These are phyloP conservation scores for Paxillus involutus DNA, from an alignment of 768 basidiomycete genomes.

Conservation along the genomic window DNA sequence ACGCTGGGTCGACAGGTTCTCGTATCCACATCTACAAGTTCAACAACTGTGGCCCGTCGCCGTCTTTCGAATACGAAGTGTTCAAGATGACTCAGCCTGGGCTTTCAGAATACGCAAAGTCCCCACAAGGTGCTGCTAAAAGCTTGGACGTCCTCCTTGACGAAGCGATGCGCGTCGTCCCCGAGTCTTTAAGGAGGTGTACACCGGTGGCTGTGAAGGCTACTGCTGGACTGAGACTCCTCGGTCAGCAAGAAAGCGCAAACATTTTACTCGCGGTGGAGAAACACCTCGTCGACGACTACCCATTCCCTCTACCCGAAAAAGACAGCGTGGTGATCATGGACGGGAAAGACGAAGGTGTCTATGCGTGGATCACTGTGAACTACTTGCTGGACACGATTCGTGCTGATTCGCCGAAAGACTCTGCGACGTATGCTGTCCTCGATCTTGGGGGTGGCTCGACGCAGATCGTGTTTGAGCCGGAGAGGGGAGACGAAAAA, in stretches of 20 bases:
- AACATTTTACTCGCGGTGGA: constrained; percentile 79
- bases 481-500: constrained; percentile 49
- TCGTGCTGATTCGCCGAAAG: constrained; percentile 46
- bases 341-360: constrained; percentile 96
- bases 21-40: constrained; percentile 99
- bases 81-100: constrained; percentile 85
- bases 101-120: constrained; percentile 59
- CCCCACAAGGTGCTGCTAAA: constrained; percentile 70
- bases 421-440: constrained; percentile 74
- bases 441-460: constrained; percentile 96
- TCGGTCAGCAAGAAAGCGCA: constrained; percentile 59
- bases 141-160: constrained; percentile 79
- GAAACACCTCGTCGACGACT: constrained; percentile 51
- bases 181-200: constrained; percentile 57
- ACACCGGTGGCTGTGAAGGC: constrained; percentile 92
- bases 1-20: constrained; percentile 96
- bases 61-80: constrained; percentile 88
- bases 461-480: constrained; percentile 97
- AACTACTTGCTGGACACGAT: constrained; percentile 88
- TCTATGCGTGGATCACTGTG: constrained; percentile 98
- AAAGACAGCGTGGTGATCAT: constrained; percentile 79
- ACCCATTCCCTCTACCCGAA: constrained; percentile 66
- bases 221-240: constrained; percentile 80
- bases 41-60: constrained; percentile 79
- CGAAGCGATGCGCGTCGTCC: constrained; percentile 78